Conservation (phyloP, 2,329 filamentous ascomycete species). For the Sclerotinia spermophila region DNA sequence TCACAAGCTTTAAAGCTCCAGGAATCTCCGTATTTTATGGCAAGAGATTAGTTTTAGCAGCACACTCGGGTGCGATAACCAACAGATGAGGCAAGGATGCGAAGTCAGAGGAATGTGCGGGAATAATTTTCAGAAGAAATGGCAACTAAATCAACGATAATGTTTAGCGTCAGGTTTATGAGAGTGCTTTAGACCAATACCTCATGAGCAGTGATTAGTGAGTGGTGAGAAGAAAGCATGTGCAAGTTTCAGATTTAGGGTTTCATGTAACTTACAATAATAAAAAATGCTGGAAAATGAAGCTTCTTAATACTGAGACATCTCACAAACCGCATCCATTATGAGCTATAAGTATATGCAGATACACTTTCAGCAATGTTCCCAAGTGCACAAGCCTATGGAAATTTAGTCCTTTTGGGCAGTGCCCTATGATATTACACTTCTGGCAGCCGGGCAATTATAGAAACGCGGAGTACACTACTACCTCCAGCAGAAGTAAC, state of each 20-base stretch:
- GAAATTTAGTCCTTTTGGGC: neutral
- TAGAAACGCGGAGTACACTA: neutral
- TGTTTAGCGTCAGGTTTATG: neutral
- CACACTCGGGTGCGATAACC: too few relatives aligned
- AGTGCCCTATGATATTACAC: neutral
- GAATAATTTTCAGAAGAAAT: too few relatives aligned
- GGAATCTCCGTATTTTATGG: neutral
- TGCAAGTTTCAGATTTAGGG: neutral
- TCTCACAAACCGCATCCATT: neutral
- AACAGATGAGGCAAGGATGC: too few relatives aligned
- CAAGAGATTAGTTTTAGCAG: neutral
- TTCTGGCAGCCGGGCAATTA: neutral
- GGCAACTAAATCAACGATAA: too few relatives aligned
- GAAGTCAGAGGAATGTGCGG: too few relatives aligned
- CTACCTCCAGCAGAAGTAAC: neutral
- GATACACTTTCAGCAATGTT: too few relatives aligned
- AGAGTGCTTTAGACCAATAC: neutral
- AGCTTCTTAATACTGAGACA: too few relatives aligned
- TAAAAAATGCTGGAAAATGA: neutral
- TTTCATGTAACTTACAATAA: neutral
- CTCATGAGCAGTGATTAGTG: too few relatives aligned
- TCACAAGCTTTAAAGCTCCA: neutral
- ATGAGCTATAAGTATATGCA: too few relatives aligned
- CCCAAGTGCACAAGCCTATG: rapidly evolving
- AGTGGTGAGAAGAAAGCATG: neutral